Evolutionary conservation across 306 rosid species (phyloP).

Genomic region (Psophocarpus tetragonolobus): DNA sequence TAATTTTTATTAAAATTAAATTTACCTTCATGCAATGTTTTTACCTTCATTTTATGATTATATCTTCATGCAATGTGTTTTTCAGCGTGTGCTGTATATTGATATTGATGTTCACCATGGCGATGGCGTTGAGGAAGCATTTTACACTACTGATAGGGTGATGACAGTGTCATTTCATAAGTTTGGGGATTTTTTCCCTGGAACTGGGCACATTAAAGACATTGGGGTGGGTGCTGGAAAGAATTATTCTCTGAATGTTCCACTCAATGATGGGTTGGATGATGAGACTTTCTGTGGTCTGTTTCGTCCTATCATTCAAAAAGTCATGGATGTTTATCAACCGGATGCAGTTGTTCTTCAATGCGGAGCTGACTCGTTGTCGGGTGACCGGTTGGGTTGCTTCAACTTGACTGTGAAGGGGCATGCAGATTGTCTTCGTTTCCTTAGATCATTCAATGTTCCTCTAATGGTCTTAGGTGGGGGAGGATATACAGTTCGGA

Average conservation of each 20-base stretch:
- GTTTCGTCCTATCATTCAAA: constrained; percentile 72
- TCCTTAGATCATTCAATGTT: constrained; percentile 75
- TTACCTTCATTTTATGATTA: not conserved
- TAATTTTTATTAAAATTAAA: constrained; percentile 1
- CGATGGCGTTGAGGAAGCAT: constrained; percentile 94
- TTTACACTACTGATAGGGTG: constrained; percentile 88
- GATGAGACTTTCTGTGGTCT: constrained; percentile 73
- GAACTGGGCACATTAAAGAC: constrained; percentile 85
- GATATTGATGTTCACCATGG: constrained; percentile 94
- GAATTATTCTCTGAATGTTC: constrained; percentile 77
- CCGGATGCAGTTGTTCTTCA: constrained; percentile 94
- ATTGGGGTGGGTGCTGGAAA: constrained; percentile 70
- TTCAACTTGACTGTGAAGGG: constrained; percentile 92
- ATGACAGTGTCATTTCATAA: constrained; percentile 93
- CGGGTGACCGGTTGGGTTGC: constrained; percentile 89
- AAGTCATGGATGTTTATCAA: constrained; percentile 81
- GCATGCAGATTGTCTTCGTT: constrained; percentile 91
- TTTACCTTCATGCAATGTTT: not conserved
- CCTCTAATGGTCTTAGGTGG: constrained; percentile 95
- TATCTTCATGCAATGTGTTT: constrained; percentile 2
- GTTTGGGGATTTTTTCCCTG: constrained; percentile 92
- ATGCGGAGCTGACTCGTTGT: constrained; percentile 87
- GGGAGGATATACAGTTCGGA: constrained; percentile 88
- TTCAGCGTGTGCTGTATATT: constrained; percentile 84
- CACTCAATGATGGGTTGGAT: constrained; percentile 85